Base-by-base conservation (phyloP, 2,329 filamentous ascomycete genomes). In the Hymenoscyphus albidus region DNA sequence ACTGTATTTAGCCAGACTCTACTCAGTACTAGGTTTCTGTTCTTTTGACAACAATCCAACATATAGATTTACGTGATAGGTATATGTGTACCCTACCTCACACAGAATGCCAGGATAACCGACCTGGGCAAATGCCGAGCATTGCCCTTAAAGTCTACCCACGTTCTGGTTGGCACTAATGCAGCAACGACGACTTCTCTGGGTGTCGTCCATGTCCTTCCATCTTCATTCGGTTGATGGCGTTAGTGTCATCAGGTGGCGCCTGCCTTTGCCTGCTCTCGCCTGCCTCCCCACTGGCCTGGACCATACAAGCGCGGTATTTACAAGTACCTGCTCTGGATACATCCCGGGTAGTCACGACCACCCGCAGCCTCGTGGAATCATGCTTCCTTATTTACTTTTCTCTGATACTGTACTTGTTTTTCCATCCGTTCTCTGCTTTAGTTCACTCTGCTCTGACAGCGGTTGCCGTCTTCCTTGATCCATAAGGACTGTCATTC, bases 391-490 rank as follows among this genome's bases (percentile, higher is more conserved):
- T 18, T 54, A 2, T 54, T 54, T 54, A 54, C 48, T 54, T 54
- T 54, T 54, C 48, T 18, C 40, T n/a, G 22, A n/a, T 31, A 42
- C 38, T 59, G 10, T 31, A 42, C 38, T 59, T 38, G n/a, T 65
- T 31, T n/a, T 59, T n/a, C 2, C 57, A 10, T 44, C 4, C 51
- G 18, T 13, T 62, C 31, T 31, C 59, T 40, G 22, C 4, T 44
- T 40, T 42, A 31, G 40, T 59, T 51, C 42, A 12, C 59, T 51
- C 40, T 38, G 7, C 7, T 57, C 51, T 61, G 42, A 61, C 59
- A 61, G 42, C 42, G 39, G 59, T 61, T 51, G 40, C 59, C 32
- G 39, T 38, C 22, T 18, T 51, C 42, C 42, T 61, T n/a, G 55
- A 16, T 57, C 27, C 55, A 38, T 38, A 57, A 57, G 55, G 32